A percentile compares a stretch with the other conserved stretches of the same genome.
These are phyloP conservation scores for Zasmidium cellare DNA, from an alignment of 2,329 filamentous ascomycete genomes.

Conservation along the genomic window DNA sequence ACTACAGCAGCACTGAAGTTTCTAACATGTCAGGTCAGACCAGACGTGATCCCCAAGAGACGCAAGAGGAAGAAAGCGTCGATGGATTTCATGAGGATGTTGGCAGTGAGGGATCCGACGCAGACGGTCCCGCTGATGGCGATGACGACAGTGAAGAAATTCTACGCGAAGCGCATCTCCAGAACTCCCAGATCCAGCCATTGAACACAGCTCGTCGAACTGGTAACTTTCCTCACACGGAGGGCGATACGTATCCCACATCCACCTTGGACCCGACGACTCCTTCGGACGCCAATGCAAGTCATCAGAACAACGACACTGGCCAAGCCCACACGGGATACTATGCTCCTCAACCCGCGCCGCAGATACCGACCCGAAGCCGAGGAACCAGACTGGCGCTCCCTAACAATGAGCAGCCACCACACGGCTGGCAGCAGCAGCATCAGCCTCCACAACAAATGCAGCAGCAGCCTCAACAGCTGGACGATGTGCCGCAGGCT, in stretches of 20 bases:
- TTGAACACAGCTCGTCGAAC: too few species aligned
- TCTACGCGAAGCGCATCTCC: too few species aligned
- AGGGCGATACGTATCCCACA: not conserved
- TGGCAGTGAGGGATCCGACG: not conserved
- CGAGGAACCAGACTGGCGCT: not conserved
- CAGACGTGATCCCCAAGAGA: not conserved
- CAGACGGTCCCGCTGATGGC: not conserved
- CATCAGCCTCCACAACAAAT: not conserved
- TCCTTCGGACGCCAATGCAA: too few species aligned
- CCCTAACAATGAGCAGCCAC: not conserved
- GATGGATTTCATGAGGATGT: too few species aligned
- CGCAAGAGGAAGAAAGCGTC: not conserved
- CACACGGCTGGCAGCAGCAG: not conserved
- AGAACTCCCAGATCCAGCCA: too few species aligned
- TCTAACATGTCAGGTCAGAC: too few species aligned
- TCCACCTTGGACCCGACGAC: not conserved
- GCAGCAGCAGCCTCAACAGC: not conserved
- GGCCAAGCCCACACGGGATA: not conserved
- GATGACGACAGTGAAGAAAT: conserved; percentile 1
- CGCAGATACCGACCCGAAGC: not conserved
- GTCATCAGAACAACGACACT: too few species aligned
- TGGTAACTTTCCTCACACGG: not conserved
- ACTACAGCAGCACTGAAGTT: conserved; percentile 13
- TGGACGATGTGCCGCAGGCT: too few species aligned
- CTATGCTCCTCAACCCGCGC: not conserved